Evolutionary conservation across 2,329 filamentous ascomycete genomes (phyloP), one percentile per base, ranked within the genome.

Genomic region (Aulographum hederae): DNA sequence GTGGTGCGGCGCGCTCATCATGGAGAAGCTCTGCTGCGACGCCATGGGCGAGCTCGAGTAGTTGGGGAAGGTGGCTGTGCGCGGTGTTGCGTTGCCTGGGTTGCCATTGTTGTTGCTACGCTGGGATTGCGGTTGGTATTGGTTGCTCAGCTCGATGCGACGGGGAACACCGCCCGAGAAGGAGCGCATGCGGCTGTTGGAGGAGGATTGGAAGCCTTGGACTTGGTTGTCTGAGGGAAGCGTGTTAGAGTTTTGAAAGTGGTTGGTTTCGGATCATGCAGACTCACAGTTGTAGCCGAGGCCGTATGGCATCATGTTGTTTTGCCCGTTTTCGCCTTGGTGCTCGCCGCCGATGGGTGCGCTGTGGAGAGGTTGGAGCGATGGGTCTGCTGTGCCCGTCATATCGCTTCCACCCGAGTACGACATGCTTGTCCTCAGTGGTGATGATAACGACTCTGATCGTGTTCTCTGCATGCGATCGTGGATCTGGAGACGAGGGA

Each of bases 371-470:
- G n/a, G n/a, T n/a, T n/a, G n/a, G n/a, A n/a, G n/a, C n/a, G n/a
- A n/a, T n/a, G n/a, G n/a, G n/a, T n/a, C n/a, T n/a, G n/a, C n/a
- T n/a, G n/a, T n/a, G n/a, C n/a, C n/a, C n/a, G n/a, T n/a, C n/a
- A 16, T 28, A 14, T 28, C 10, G 27, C 8, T 28, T 17, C 27
- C 21, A 6, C 8, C 32, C 32, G 29, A 8, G 17, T 61, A 61
- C 20, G 56, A 60, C 46, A 61, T 56, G 45, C 56, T 61, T 5
- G 56, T 52, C 33, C 58, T 47, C 11, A 63, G 43, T 3, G 58
- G 57, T 10, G 58, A 60, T 19, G 52, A 51, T 3, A 57, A 43
- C 4, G 54, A 50, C 36, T 61, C 59, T 19, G 52, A 54, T 19
- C 53, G 45, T 15, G 48, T 50, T 31, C 58, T 47, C 28, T 42